Conservation (phyloP, 2,329 filamentous ascomycete genomes). For the Stagonosporopsis tanaceti region DNA sequence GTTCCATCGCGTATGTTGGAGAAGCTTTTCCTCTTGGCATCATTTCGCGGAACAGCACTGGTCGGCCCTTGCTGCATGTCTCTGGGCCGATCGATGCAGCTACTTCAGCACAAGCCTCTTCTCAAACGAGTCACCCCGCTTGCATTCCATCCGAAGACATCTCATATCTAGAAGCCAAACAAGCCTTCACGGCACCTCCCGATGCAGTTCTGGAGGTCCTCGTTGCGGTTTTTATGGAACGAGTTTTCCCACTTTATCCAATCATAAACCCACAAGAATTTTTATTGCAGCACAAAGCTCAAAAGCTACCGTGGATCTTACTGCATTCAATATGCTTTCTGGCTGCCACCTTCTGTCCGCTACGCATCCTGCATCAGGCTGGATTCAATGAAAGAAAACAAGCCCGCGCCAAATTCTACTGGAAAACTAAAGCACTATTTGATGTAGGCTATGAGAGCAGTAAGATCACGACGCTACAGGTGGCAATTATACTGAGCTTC, state of each 20-base stretch:
- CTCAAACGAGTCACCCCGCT: neutral
- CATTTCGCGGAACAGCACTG: neutral
- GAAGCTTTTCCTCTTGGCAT: constrained; percentile 13
- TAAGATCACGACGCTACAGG: constrained; percentile 9
- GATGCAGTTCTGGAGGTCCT: constrained; percentile 1
- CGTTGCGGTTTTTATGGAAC: constrained; percentile 10
- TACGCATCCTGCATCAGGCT: constrained; percentile 8
- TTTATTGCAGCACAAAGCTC: neutral
- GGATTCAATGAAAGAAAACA: constrained; percentile 9
- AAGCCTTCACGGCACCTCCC: constrained; percentile 11
- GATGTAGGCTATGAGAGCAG: constrained; percentile 15
- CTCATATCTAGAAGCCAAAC: constrained; percentile 8
- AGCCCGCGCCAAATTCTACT: constrained; percentile 5
- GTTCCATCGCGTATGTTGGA: constrained; percentile 10
- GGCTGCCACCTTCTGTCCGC: constrained; percentile 15
- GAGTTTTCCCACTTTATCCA: constrained; percentile 10
- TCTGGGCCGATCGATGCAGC: neutral
- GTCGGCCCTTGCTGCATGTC: constrained; percentile 8
- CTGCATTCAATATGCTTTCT: constrained; percentile 8
- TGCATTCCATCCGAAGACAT: constrained; percentile 9
- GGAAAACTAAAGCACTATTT: constrained; percentile 9
- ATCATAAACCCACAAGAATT: constrained; percentile 9
- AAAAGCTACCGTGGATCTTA: constrained; percentile 11
- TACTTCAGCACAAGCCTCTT: neutral
- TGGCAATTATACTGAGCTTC: constrained; percentile 4